Evolutionary conservation across 23 red algal species (phyloP), one percentile per base, ranked within the genome.

Genomic region (Cyanidium caldarium): DNA sequence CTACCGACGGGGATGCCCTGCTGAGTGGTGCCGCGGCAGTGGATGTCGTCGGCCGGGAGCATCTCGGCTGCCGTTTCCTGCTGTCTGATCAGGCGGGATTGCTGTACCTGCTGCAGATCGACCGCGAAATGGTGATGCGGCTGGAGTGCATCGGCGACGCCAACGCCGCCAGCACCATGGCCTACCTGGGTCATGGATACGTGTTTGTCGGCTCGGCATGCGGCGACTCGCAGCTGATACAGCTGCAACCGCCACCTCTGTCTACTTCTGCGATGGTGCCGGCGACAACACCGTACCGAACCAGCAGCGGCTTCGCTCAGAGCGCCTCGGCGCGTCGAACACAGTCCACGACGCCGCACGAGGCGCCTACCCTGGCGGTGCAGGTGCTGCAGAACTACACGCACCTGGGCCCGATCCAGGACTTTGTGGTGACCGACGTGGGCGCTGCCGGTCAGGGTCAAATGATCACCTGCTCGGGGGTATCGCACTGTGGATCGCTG

Each of bases 401-500:
- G 21, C 77, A 98, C 72, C 46, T 98, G 19, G 86, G 84, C 28
- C 92, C 92, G 14, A 88, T 98, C 39, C 41, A 85, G 39, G 92
- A 98, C 71, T 88, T 98, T 68, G 81, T 80, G 38, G 80, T 98
- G 2, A 79, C 87, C 3, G 86, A 88, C 44, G 68, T 69, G 16
- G 86, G 80, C 56, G 61, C 65, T 35, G 80, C 85, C 31, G 82
- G 92, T 37, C 83, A 89, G 68, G 82, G 85, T 0, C 80, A 86
- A 33, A 77, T 98, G 16, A 84, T 98, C 66, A 88, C 92, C 33
- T 98, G 92, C 70, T 88, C 84, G n/a, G 92, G 92, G 3, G 38
- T 69, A 39, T 75, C 65, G 30, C 85, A 83, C 21, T 78, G 79
- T 77, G 89, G 89, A 10, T 87, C 83, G 12, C 42, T 94, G 68